phyloP scores from a whole-genome alignment of 805 yeast genomes.

The Cyberlindnera japonica region DNA sequence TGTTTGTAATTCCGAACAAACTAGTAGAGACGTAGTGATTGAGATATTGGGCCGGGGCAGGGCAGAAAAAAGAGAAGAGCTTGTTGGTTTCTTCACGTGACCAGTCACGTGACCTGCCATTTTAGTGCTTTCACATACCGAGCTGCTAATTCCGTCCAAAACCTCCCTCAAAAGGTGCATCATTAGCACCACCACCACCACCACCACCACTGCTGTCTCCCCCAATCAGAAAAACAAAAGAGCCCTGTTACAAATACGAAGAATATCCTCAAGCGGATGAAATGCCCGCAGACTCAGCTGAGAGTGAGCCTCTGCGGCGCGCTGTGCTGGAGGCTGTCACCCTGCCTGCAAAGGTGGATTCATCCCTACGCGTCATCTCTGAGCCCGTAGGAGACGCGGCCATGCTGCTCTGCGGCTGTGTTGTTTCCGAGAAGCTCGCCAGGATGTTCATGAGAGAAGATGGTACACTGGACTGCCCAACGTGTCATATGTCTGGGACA shows the following conservation, averaged over 20 bases:
- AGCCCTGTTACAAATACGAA: too few species aligned
- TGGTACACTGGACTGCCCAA: constrained; percentile 19
- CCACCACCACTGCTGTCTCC: neutral
- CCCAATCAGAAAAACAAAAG: too few species aligned
- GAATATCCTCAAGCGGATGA: too few species aligned
- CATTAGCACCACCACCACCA: neutral
- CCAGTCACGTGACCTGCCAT: too few species aligned
- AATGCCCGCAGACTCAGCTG: constrained; percentile 3
- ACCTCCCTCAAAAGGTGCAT: too few species aligned
- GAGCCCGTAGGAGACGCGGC: constrained; percentile 24
- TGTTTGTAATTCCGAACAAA: too few species aligned
- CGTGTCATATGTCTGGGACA: constrained; percentile 13
- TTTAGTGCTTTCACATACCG: too few species aligned
- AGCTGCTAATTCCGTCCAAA: too few species aligned
- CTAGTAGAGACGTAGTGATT: too few species aligned
- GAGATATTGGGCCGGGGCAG: too few species aligned
- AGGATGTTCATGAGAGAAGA: constrained; percentile 18
- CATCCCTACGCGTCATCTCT: constrained; percentile 5
- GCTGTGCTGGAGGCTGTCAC: constrained; percentile 13
- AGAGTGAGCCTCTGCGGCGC: constrained; percentile 6
- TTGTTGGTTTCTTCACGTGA: too few species aligned
- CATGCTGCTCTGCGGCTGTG: constrained; percentile 39
- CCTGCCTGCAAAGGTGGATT: constrained; percentile 14
- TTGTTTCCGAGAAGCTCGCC: constrained; percentile 33
- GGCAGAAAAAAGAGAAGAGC: too few species aligned